These are phyloP conservation scores for Sistotremastrum suecicum DNA, from an alignment of 768 basidiomycete species.

Conservation along the genomic window DNA sequence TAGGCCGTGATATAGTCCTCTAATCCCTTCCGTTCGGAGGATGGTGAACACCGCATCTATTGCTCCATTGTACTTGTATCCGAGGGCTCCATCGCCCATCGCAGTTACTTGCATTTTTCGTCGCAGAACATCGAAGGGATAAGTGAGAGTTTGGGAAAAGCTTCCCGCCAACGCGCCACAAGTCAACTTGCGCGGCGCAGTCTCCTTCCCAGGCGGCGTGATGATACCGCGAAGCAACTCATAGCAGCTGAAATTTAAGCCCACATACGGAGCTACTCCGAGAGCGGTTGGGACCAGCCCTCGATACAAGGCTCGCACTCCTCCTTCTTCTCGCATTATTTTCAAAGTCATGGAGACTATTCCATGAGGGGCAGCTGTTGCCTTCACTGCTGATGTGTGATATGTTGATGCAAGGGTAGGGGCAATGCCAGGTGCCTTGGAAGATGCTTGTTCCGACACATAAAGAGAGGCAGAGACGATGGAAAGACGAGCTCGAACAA, in stretches of 20 bases:
- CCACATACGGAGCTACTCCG: constrained; percentile 80
- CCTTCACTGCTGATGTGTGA: constrained; percentile 34
- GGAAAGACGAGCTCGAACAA: constrained; percentile 82
- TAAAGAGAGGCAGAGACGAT: constrained; percentile 82
- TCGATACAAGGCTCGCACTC: constrained; percentile 72
- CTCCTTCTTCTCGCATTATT: constrained; percentile 88
- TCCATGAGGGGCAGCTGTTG: constrained; percentile 13
- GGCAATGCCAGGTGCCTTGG: constrained; percentile 16
- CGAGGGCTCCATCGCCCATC: constrained; percentile 41
- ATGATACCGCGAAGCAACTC: constrained; percentile 64
- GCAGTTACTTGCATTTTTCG: constrained; percentile 94
- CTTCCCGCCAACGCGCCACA: constrained; percentile 88
- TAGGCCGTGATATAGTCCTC: constrained; percentile 70
- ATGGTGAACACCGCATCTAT: constrained; percentile 63
- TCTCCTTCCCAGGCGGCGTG: constrained; percentile 72
- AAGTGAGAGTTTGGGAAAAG: constrained; percentile 87
- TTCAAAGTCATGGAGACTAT: constrained; percentile 62
- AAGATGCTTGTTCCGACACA: constrained; percentile 10
- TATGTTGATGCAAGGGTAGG: constrained; percentile 35
- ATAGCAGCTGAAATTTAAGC: constrained; percentile 91
- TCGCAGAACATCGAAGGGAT: constrained; percentile 88
- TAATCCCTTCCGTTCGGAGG: constrained; percentile 56
- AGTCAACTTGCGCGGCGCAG: constrained; percentile 49
- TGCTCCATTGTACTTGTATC: constrained; percentile 66
- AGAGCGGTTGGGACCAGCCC: constrained; percentile 74